Percentiles rank a stretch among this genome's conserved stretches.
phyloP scores from a whole-genome alignment of 2,329 filamentous ascomycete species.

The Aspergillus floridensis region DNA sequence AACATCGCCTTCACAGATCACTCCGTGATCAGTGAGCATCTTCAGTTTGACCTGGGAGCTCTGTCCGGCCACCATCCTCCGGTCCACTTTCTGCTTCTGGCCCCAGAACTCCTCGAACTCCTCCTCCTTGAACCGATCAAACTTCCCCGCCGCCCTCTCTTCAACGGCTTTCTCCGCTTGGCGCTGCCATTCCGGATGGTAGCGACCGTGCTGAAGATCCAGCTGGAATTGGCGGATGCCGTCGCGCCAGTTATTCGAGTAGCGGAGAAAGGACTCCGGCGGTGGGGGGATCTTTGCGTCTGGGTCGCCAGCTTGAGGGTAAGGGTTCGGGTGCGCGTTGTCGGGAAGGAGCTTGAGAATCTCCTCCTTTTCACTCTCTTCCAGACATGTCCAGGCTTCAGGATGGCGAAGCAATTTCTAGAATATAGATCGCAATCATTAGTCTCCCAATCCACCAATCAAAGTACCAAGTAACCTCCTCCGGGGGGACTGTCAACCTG shows the following conservation, averaged over 20 bases:
- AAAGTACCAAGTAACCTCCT: no score
- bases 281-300: slow-evolving; percentile 38
- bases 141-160: slow-evolving; percentile 53
- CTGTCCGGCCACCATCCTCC: slow-evolving; percentile 39
- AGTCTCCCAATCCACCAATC: no score
- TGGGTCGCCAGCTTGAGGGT: slow-evolving; percentile 27
- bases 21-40: slow-evolving; percentile 34
- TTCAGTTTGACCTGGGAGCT: slow-evolving; percentile 41
- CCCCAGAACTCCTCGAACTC: slow-evolving; percentile 60
- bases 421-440: no score
- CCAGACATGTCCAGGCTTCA: slow-evolving; percentile 42
- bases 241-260: slow-evolving; percentile 51
- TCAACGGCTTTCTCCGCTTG: slow-evolving; percentile 54
- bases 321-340: slow-evolving; percentile 39
- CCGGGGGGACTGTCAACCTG: no score
- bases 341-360: slow-evolving; percentile 42
- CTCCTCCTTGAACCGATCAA: slow-evolving; percentile 55
- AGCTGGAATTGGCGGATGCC: slow-evolving; percentile 55
- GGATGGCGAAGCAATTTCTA: slow-evolving; percentile 43
- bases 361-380: slow-evolving; percentile 42
- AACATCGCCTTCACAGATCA: slow-evolving; percentile 41
- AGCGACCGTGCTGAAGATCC: slow-evolving; percentile 55
- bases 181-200: slow-evolving; percentile 57
- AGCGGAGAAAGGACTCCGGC: slow-evolving; percentile 41
- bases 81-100: slow-evolving; percentile 48